Evolutionary conservation across 2,329 filamentous ascomycete genomes (phyloP).

Genomic region (Corinectria fuckeliana): DNA sequence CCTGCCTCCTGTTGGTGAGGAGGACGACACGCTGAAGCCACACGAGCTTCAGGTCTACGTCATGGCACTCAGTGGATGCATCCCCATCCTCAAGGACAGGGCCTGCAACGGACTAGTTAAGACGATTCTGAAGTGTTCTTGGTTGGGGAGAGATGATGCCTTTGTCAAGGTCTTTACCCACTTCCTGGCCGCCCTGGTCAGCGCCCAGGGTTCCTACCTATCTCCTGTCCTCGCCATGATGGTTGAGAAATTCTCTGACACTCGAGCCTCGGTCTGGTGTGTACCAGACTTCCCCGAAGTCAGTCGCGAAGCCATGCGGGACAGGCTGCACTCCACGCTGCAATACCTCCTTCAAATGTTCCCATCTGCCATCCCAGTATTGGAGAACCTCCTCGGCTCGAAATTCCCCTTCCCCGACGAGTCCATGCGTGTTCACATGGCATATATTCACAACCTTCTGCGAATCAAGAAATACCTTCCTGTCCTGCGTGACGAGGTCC

Average conservation of each 20-base stretch:
- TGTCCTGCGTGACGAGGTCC: slow-evolving; percentile 78
- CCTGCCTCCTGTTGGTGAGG: slow-evolving; percentile 48
- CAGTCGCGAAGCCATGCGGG: slow-evolving; percentile 68
- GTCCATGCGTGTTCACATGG: slow-evolving; percentile 77
- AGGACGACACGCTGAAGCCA: slow-evolving; percentile 57
- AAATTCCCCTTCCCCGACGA: slow-evolving; percentile 82
- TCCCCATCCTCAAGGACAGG: slow-evolving; percentile 64
- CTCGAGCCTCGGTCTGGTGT: slow-evolving; percentile 52
- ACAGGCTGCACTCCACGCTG: slow-evolving; percentile 77
- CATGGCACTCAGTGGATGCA: slow-evolving; percentile 66
- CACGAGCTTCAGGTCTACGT: slow-evolving; percentile 67
- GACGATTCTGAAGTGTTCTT: slow-evolving; percentile 65
- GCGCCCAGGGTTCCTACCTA: slow-evolving; percentile 82
- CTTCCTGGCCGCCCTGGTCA: slow-evolving; percentile 76
- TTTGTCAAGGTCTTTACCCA: slow-evolving; percentile 73
- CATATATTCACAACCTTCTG: slow-evolving; percentile 88
- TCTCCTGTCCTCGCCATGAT: slow-evolving; percentile 79
- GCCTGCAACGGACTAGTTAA: slow-evolving; percentile 65
- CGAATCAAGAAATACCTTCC: slow-evolving; percentile 79
- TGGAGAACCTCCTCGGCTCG: slow-evolving; percentile 69
- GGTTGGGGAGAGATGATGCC: slow-evolving; percentile 68
- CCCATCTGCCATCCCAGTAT: slow-evolving; percentile 75
- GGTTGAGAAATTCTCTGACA: slow-evolving; percentile 74
- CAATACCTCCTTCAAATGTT: slow-evolving; percentile 80
- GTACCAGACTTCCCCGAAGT: slow-evolving; percentile 65